Evolutionary conservation across 2,329 filamentous ascomycete genomes (phyloP), one percentile per base, ranked within the genome.

Genomic region (Colletotrichum falcatum): DNA sequence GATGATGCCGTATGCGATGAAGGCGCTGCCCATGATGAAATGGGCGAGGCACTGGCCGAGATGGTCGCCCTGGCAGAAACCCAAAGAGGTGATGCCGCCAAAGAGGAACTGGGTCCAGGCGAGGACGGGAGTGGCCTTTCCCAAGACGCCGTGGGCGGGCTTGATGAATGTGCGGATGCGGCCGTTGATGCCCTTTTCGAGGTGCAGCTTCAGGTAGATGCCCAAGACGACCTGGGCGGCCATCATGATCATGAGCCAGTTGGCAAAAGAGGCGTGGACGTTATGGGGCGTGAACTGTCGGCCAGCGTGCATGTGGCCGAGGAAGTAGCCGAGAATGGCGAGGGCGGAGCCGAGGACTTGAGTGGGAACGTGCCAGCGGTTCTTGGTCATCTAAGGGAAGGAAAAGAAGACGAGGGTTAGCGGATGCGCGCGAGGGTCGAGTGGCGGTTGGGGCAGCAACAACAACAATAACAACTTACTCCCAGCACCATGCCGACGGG

Each of bases 11-110:
- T 99, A 99, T 37, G 88, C 96, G 75, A 99, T 95, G 79, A 99
- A 99, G 1, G 95, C 95, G 74, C 93, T 92, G 54, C 96, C 96
- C 96, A 99, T 99, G 81, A 98, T 99, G 81, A 98, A 99, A 81
- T 99, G 96, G 1, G 96, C 96, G 51, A 93, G 83, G 81, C 96
- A 99, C 81, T 99, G 96, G 39, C 95, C 95, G 1, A 94, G 80
- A 78, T 99, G 95, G 68, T 98, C 95, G 64, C 87, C 94, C 74
- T 94, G 92, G 80, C 96, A 99, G 84, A 97, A 98, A 28, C 96
- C 96, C 66, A 97, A 86, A 5, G 93, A 87, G 0, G 95, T 95
- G 77, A 99, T 98, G 48, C 94, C 96, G 61, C 96, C 96, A 80
- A 99, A 97, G 8, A 99, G 79, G 90, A 99, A 97, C 84, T 99